phyloP scores from a whole-genome alignment of 352 stramenopile species.

The Globisporangium okanoganense region DNA sequence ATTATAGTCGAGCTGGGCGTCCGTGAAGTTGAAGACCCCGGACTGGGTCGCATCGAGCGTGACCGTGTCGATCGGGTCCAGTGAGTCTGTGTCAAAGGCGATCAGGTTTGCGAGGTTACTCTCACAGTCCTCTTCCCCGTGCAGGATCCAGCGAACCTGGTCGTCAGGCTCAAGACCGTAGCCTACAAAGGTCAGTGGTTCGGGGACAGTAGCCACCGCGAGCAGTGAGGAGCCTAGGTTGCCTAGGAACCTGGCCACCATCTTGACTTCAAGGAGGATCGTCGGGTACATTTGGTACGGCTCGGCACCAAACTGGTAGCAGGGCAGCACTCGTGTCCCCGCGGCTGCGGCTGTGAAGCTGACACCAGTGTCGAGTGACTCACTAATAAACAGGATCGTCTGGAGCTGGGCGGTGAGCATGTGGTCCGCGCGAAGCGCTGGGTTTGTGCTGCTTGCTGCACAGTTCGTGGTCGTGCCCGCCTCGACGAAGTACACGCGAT shows the following conservation, averaged over 20 bases:
- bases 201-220: conserved; percentile 48
- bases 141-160: conserved; percentile 50
- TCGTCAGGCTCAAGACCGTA: conserved; percentile 39
- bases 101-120: conserved; percentile 39
- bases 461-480: conserved; percentile 30
- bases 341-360: conserved; percentile 37
- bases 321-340: conserved; percentile 35
- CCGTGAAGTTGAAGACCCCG: conserved; percentile 48
- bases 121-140: conserved; percentile 50
- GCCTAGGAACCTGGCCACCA: conserved; percentile 43
- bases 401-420: conserved; percentile 27
- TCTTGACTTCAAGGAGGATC: conserved; percentile 49
- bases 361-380: conserved; percentile 16
- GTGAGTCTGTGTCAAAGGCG: conserved; percentile 14
- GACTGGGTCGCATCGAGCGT: conserved; percentile 24
- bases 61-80: conserved; percentile 33
- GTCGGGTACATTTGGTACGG: conserved; percentile 50
- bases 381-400: conserved; percentile 36
- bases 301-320: conserved; percentile 60
- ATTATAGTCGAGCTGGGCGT: conserved; percentile 40
- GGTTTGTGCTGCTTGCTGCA: conserved; percentile 26
- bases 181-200: conserved; percentile 55
- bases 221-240: conserved; percentile 37
- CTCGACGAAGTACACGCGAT: conserved; percentile 61
- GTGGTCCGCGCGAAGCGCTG: conserved; percentile 29